Base-by-base conservation (phyloP, 257 asterid genomes). In the Capsicum chinense region DNA sequence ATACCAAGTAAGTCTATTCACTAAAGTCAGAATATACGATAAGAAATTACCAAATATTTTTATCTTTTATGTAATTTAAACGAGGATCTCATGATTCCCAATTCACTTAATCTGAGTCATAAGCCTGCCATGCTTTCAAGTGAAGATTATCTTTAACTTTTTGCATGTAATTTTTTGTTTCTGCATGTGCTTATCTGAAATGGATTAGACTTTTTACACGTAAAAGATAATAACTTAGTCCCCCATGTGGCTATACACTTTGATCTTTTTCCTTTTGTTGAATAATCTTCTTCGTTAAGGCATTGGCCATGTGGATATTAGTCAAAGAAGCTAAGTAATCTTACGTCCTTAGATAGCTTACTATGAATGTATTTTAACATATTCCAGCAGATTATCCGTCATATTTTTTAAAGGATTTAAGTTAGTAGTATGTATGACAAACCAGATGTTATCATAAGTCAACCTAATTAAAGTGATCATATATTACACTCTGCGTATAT, bases 181-280 rank as follows among this genome's bases (percentile, higher is more conserved):
- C 13, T 21, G 81, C 47, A 59, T 59, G 56, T 33, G 48, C 56
- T 84, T 54, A 52, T 67, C 54, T 69, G 83, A 81, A 56, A 59
- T 73, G 57, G 16, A 76, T 13, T n/a, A 56, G 71, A 39, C 14
- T 52, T 14, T 70, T 48, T 52, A n/a, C 7, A n/a, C 7, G 33
- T 68, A 81, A 81, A 48, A 85, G 54, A 79, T 58, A 17, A 50
- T 19, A 19, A 33, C 47, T 19, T 15, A 52, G 73, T 63, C 68
- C 67, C 82, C 83, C 86, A 86, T 86, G 84, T 86, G 88, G 79
- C 15, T 62, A 16, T 0, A 37, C 80, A 54, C 83, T 80, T 80
- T 39, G 57, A 47, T 17, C 57, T 42, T 42, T 12, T 59, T 11
- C 42, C 59, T 11, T 39, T 7, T 44, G 26, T 13, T 5, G 59